Percentiles rank a stretch among this genome's conserved stretches.
These are phyloP conservation scores for Corchorus capsularis DNA, from an alignment of 345 rosid genomes.

Conservation along the genomic window DNA sequence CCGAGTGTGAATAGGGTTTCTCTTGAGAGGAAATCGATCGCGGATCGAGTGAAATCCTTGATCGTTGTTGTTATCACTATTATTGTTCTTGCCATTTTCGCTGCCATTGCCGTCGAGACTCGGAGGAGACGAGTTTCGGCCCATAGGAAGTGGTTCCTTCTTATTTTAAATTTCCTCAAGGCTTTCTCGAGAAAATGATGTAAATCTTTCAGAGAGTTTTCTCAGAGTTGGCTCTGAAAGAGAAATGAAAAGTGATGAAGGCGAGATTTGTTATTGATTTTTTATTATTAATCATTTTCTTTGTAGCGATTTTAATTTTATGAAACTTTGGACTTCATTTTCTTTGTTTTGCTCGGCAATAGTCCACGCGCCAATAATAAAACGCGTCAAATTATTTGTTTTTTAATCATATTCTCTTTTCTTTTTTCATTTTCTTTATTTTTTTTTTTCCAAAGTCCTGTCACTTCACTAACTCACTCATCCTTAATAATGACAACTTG, in stretches of 20 bases:
- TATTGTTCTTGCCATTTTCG: constrained; percentile 18
- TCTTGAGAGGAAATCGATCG: constrained; percentile 65
- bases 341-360: neutral
- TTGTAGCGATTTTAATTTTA: neutral
- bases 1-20: constrained; percentile 45
- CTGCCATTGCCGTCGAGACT: constrained; percentile 44
- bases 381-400: constrained; percentile 7
- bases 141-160: constrained; percentile 37
- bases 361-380: constrained; percentile 11
- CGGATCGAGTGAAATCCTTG: constrained; percentile 49
- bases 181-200: constrained; percentile 18
- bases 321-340: neutral
- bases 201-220: constrained; percentile 29
- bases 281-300: neutral
- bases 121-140: constrained; percentile 43
- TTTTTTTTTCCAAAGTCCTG: neutral
- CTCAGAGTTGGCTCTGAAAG: constrained; percentile 29
- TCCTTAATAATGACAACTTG: neutral
- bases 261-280: neutral
- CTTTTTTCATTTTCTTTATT: neutral
- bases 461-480: neutral
- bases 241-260: constrained; percentile 24
- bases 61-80: constrained; percentile 31
- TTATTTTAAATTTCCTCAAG: neutral
- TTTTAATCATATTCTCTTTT: neutral